Conservation (phyloP, 495 filamentous ascomycete genomes). For the Aspergillus olivimuriae region DNA sequence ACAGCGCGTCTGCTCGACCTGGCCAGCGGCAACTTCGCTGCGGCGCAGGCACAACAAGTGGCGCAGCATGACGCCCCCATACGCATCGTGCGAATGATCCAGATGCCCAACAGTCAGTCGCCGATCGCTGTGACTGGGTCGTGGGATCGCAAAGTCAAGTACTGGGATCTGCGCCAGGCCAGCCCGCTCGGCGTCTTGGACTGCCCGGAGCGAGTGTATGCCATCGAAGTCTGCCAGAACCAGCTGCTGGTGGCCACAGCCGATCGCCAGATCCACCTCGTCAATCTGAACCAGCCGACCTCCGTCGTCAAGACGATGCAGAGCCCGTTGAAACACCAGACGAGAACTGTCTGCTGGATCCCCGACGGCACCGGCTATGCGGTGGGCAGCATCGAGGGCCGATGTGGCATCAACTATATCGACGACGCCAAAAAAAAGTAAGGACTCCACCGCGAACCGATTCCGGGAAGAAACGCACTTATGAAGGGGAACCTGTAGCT, state of each 20-base stretch:
- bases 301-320: conserved; percentile 78
- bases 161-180: conserved; percentile 78
- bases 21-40: conserved; percentile 41
- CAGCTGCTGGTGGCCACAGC: conserved; percentile 79
- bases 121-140: conserved; percentile 78
- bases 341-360: conserved; percentile 77
- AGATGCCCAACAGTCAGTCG: conserved; percentile 43
- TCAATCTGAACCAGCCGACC: conserved; percentile 71
- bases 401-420: conserved; percentile 82
- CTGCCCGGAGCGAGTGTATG: conserved; percentile 77
- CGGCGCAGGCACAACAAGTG: conserved; percentile 52
- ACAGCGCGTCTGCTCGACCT: conserved; percentile 74
- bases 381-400: conserved; percentile 81
- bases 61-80: conserved; percentile 78
- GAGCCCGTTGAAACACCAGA: conserved; percentile 85
- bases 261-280: conserved; percentile 80
- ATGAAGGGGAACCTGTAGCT: conserved; percentile 69
- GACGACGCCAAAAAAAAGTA: too few relatives aligned
- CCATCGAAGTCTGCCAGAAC: conserved; percentile 73
- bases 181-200: conserved; percentile 57
- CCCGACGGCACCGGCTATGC: conserved; percentile 78
- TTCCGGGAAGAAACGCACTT: too few relatives aligned
- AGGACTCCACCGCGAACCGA: too few relatives aligned
- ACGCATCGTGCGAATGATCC: conserved; percentile 69
- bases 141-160: conserved; percentile 95